A percentile compares a stretch with the other conserved stretches of the same genome.
These are phyloP conservation scores for Tetracladium marchalianum DNA, from an alignment of 495 filamentous ascomycete genomes.

Conservation along the genomic window DNA sequence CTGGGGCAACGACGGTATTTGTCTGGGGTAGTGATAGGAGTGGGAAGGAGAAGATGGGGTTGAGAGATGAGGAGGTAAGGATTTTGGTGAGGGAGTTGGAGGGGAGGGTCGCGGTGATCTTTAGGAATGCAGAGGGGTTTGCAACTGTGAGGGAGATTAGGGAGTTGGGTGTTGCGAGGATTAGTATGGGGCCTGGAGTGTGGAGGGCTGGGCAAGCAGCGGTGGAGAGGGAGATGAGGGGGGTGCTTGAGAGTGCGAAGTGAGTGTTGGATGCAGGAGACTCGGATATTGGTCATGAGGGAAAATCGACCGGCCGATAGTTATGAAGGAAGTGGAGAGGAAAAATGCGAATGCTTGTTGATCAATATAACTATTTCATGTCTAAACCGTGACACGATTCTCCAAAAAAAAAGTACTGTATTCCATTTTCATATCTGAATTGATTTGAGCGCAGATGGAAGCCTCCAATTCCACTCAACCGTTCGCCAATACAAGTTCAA, in stretches of 20 bases:
- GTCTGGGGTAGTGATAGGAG: constrained; percentile 28
- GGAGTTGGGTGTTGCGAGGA: constrained; percentile 33
- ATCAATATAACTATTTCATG: background rate
- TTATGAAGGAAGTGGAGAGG: constrained; percentile 18
- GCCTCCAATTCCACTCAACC: background rate
- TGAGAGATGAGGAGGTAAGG: constrained; percentile 25
- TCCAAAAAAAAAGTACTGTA: background rate
- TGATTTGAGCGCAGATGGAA: background rate
- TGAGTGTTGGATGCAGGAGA: background rate
- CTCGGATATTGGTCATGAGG: background rate
- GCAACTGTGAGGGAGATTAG: constrained; percentile 29
- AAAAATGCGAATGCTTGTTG: background rate
- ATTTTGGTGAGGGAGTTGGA: constrained; percentile 21
- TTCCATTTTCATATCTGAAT: background rate
- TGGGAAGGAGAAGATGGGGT: constrained; percentile 19
- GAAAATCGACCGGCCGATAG: constrained; percentile 20
- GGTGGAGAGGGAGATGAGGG: constrained; percentile 24
- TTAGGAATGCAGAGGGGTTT: constrained; percentile 6
- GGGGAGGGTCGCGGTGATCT: constrained; percentile 28
- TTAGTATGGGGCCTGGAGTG: constrained; percentile 26
- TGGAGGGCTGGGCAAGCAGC: constrained; percentile 9
- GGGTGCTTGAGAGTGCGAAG: constrained; percentile 6
- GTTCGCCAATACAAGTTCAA: background rate
- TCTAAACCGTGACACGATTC: background rate
- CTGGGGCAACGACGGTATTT: constrained; percentile 35